Percentiles rank a stretch among this genome's conserved stretches.
phyloP scores from a whole-genome alignment of 495 filamentous ascomycete species.

The Penicillium subrubescens region DNA sequence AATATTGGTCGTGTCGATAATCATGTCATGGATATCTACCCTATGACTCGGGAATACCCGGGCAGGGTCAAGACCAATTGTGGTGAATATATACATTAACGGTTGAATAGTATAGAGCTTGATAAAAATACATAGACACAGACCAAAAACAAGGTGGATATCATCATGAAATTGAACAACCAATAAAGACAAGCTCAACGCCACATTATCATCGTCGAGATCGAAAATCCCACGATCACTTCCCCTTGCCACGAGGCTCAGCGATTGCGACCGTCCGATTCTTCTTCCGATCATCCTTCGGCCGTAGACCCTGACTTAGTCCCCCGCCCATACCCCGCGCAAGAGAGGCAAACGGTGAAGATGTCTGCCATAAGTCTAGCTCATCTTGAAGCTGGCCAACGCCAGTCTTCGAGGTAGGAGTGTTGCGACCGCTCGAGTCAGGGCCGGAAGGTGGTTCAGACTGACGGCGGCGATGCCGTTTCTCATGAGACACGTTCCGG shows the following conservation, averaged over 20 bases:
- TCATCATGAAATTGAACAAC: conserved; percentile 7
- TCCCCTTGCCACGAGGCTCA: conserved; percentile 10
- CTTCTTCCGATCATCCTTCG: conserved; percentile 37
- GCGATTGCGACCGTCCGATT: conserved; percentile 24
- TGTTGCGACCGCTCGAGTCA: conserved; percentile 16
- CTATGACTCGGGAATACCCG: neutral
- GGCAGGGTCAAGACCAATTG: neutral
- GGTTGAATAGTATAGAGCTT: conserved; percentile 6
- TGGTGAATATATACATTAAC: neutral
- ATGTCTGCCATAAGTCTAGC: conserved; percentile 42
- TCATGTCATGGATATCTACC: neutral
- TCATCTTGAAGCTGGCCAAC: conserved; percentile 37
- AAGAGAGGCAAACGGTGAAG: conserved; percentile 49
- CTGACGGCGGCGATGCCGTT: conserved; percentile 26
- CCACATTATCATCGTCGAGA: neutral
- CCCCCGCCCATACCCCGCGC: conserved; percentile 49
- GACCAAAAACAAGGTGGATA: conserved; percentile 14
- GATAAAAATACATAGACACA: neutral
- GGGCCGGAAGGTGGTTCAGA: conserved; percentile 21
- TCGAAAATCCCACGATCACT: neutral
- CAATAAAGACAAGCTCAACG: neutral
- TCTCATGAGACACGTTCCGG: conserved; percentile 18
- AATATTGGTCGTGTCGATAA: neutral
- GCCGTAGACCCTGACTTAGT: conserved; percentile 41
- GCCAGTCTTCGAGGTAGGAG: conserved; percentile 12